phyloP scores from a whole-genome alignment of 2,329 filamentous ascomycete species.

The Botryotinia convoluta region DNA sequence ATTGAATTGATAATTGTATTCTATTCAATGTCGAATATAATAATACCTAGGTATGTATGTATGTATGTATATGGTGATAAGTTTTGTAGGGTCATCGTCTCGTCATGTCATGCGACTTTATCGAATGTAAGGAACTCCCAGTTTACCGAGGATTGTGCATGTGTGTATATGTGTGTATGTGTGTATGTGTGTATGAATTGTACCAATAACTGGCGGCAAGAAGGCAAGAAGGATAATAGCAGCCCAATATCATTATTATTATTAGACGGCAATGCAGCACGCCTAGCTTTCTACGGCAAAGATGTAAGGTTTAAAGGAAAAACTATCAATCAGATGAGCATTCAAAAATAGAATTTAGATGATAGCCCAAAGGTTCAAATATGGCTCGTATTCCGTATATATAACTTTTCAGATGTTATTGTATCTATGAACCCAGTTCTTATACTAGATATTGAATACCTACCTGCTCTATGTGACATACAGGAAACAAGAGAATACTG shows the following conservation, averaged over 20 bases:
- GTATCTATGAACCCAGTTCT: no score
- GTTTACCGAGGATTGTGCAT: not conserved
- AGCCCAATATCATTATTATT: not conserved
- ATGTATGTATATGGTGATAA: not conserved
- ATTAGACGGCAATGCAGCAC: conserved; percentile 5
- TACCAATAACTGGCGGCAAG: not conserved
- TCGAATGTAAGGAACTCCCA: no score
- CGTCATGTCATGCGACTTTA: no score
- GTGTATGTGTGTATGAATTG: not conserved
- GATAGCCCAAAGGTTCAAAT: not conserved
- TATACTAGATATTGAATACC: not conserved
- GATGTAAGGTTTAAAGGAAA: not conserved
- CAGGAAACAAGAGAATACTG: not conserved
- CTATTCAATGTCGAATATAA: not conserved
- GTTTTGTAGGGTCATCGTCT: not conserved
- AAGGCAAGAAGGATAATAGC: not conserved
- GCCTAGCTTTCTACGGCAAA: not conserved
- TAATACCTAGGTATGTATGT: no score
- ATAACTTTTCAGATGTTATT: not conserved
- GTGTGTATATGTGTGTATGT: no score
- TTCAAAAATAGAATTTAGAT: not conserved
- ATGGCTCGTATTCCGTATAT: not conserved
- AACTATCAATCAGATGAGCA: not conserved
- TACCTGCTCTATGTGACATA: no score
- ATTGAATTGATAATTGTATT: not conserved